Conservation (phyloP, 2,329 filamentous ascomycete species). For the Cryphonectria japonica region DNA sequence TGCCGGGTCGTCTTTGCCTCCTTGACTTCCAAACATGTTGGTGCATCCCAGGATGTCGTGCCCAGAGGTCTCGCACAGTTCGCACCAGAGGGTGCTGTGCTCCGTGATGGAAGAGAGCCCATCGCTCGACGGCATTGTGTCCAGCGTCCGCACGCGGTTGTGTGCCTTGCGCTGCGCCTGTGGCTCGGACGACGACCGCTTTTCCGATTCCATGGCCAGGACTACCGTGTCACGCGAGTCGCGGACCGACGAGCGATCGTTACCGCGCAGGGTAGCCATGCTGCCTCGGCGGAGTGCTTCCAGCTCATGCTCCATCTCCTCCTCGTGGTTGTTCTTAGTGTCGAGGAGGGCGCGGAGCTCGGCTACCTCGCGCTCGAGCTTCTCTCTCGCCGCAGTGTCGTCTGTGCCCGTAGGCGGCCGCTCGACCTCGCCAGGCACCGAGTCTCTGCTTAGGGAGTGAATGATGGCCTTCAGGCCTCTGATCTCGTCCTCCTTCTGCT, state of each 20-base stretch:
- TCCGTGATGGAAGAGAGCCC: slow-evolving; percentile 72
- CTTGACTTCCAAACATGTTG: slow-evolving; percentile 72
- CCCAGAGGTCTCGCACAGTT: slow-evolving; percentile 89
- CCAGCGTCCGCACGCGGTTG: slow-evolving; percentile 58
- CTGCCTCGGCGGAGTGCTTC: slow-evolving; percentile 62
- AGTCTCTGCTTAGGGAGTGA: slow-evolving; percentile 85
- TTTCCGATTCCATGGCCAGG: slow-evolving; percentile 55
- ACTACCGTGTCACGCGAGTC: slow-evolving; percentile 70
- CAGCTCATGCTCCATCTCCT: slow-evolving; percentile 83
- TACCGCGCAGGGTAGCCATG: slow-evolving; percentile 47
- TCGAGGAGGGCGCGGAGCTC: slow-evolving; percentile 77
- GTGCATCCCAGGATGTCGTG: slow-evolving; percentile 95
- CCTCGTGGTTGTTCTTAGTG: slow-evolving; percentile 73
- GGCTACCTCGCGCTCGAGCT: slow-evolving; percentile 78
- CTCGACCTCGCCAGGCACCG: slow-evolving; percentile 50
- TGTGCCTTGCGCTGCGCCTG: slow-evolving; percentile 45
- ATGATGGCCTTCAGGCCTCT: slow-evolving; percentile 97
- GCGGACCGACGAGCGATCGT: slow-evolving; percentile 60
- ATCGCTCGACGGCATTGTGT: slow-evolving; percentile 73
- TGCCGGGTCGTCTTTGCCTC: slow-evolving; percentile 31
- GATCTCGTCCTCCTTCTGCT: slow-evolving; percentile 97
- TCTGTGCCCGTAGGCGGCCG: slow-evolving; percentile 52
- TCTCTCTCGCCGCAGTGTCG: slow-evolving; percentile 65
- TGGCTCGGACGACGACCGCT: slow-evolving; percentile 52
- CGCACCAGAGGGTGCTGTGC: slow-evolving; percentile 81